Base-by-base conservation (phyloP, 805 yeast species). In the Ogataea pilisensis region DNA sequence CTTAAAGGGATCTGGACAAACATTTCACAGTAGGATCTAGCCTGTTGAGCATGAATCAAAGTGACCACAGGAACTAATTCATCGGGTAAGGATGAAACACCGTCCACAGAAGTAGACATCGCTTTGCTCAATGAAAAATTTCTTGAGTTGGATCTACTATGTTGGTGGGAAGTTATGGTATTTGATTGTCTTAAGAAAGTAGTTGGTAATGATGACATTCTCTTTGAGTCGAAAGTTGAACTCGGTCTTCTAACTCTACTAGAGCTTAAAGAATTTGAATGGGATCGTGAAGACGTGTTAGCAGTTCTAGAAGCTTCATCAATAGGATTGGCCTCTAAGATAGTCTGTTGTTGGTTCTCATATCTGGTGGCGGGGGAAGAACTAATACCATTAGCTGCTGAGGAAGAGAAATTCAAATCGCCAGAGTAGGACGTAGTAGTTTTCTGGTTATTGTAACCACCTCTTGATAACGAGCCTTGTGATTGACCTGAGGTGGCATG, bases 1-100 rank as follows among this genome's bases (percentile, higher is more conserved):
- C 33, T 31, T 20, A 43, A 22, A 8, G 58, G 61, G n/a, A 60
- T 54, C 34, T 51, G 51, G 13, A 54, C 58, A 37, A 37, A 43
- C 50, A 53, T 47, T 44, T 70, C 75, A 34, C 66, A 69, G 58
- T 87, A 86, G 7, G 76, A 68, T 35, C 95, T 70, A 19, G 78
- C 70, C 46, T 78, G 77, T 55, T 87, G 95, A 16, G 89, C 80
- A 34, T 76, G 75, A 41, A 85, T 68, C 48, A 87, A 68, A 17
- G 86, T 80, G 29, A 86, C 74, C 9, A 85, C 72, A 0, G 95
- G 95, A 13, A 78, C 62, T 55, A 87, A 68, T 55, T 85, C 91
- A 13, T 76, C 76, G 0, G 89, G 85, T 14, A 69, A 56, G 60
- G 46, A 37, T 4, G 49, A 27, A 31, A 46, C 41, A 4, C 39